These are phyloP conservation scores for Vararia minispora DNA, from an alignment of 768 basidiomycete genomes.

Conservation along the genomic window DNA sequence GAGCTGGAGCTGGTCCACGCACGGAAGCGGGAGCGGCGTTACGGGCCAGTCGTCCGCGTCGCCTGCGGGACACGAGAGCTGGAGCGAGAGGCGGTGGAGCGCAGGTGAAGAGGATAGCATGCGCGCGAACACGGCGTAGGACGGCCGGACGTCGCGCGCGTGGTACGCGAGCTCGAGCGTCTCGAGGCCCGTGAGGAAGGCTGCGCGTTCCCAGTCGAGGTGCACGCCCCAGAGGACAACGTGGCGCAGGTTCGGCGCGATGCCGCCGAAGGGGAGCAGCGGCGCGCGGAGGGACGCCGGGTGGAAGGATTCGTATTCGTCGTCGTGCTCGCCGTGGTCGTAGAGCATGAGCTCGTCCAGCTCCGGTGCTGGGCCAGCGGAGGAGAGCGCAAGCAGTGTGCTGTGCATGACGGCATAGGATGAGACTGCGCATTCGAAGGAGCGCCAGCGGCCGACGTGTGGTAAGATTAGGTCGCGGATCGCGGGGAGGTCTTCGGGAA, in stretches of 20 bases:
- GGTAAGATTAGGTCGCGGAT: conserved; percentile 34
- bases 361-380: conserved; percentile 35
- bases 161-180: conserved; percentile 56
- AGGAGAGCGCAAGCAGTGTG: conserved; percentile 33
- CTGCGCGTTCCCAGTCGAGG: conserved; percentile 46
- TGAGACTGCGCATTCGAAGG: conserved; percentile 34
- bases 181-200: conserved; percentile 32
- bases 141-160: conserved; percentile 49
- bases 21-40: conserved; percentile 14
- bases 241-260: conserved; percentile 36
- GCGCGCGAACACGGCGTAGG: conserved; percentile 37
- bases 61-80: conserved; percentile 45
- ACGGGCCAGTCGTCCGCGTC: conserved; percentile 26
- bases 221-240: conserved; percentile 60
- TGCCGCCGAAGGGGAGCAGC: conserved; percentile 41
- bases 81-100: conserved; percentile 41
- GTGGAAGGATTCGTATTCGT: conserved; percentile 32
- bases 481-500: conserved; percentile 14
- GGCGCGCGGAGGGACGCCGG: conserved; percentile 29
- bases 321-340: conserved; percentile 37
- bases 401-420: conserved; percentile 34
- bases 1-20: conserved; percentile 22
- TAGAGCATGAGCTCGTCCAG: conserved; percentile 46
- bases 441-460: conserved; percentile 42
- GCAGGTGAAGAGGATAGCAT: conserved; percentile 44